Evolutionary conservation across 306 rosid species (phyloP).

Genomic region (Cucurbita argyrosperma): DNA sequence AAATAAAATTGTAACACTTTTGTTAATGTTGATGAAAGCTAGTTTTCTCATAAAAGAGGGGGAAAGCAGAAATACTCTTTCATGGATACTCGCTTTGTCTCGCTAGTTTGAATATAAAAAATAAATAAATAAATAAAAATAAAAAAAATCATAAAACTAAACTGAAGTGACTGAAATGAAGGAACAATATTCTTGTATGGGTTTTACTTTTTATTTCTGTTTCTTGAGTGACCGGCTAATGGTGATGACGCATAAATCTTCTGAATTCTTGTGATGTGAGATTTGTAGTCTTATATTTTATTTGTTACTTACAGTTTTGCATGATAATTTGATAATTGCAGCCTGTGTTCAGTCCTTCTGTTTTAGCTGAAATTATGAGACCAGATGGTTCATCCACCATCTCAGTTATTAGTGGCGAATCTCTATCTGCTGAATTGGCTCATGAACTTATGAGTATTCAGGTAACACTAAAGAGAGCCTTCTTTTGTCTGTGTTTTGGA

Average conservation of each 20-base stretch:
- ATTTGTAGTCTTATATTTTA: not conserved
- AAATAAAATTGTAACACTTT: too few species aligned
- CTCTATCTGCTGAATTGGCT: slow-evolving; percentile 72
- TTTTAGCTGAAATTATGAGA: slow-evolving; percentile 73
- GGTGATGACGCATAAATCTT: not conserved
- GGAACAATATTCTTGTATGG: not conserved
- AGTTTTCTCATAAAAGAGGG: not conserved
- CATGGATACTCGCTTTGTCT: not conserved
- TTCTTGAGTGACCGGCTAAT: not conserved
- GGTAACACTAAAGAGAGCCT: slow-evolving; percentile 22
- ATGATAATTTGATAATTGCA: slow-evolving; percentile 14
- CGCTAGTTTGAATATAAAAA: not conserved
- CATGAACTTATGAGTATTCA: slow-evolving; percentile 73
- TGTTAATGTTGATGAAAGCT: not conserved
- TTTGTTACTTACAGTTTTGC: not conserved
- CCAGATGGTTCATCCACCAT: slow-evolving; percentile 71
- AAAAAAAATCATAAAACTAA: not conserved
- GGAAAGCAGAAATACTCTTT: not conserved
- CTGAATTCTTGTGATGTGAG: not conserved
- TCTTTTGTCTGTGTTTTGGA: not conserved
- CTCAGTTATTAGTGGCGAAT: slow-evolving; percentile 47
- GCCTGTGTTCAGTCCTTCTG: slow-evolving; percentile 76
- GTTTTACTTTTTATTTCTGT: not conserved
- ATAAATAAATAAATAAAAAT: not conserved
- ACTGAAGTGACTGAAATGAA: not conserved